Evolutionary conservation across 2,329 filamentous ascomycete genomes (phyloP).

Genomic region (Cylindrodendrum hubeiense): DNA sequence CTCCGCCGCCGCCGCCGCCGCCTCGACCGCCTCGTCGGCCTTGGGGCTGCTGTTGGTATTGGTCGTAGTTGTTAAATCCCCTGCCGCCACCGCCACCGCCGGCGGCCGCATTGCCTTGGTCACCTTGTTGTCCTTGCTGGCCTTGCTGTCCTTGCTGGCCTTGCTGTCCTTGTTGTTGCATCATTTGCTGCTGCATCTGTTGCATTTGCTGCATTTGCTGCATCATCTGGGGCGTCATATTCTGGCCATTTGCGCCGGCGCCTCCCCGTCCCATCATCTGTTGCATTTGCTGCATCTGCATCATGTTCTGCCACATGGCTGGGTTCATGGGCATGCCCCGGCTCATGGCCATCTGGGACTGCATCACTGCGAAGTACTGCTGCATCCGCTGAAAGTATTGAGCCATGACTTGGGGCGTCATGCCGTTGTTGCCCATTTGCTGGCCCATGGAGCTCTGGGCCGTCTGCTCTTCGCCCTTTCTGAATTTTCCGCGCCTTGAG

Average conservation of each 20-base stretch:
- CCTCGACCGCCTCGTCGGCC: slow-evolving; percentile 48
- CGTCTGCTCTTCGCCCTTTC: slow-evolving; percentile 64
- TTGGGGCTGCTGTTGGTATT: slow-evolving; percentile 62
- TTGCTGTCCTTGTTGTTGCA: slow-evolving; percentile 54
- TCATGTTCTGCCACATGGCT: slow-evolving; percentile 81
- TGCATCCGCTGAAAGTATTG: slow-evolving; percentile 99
- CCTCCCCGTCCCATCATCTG: slow-evolving; percentile 63
- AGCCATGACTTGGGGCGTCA: slow-evolving; percentile 98
- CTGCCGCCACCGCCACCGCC: slow-evolving; percentile 43
- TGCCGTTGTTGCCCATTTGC: slow-evolving; percentile 68
- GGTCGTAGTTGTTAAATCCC: slow-evolving; percentile 48
- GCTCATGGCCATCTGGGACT: slow-evolving; percentile 91
- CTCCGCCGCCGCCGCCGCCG: slow-evolving; percentile 42
- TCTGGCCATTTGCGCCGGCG: slow-evolving; percentile 50
- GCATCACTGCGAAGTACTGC: slow-evolving; percentile 95
- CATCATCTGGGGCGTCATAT: slow-evolving; percentile 67
- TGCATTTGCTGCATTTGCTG: slow-evolving; percentile 67
- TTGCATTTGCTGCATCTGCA: slow-evolving; percentile 81
- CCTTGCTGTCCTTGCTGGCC: too few species aligned
- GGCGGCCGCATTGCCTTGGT: slow-evolving; percentile 45
- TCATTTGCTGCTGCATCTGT: slow-evolving; percentile 56
- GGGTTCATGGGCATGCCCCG: slow-evolving; percentile 79
- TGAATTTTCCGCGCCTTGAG: slow-evolving; percentile 71
- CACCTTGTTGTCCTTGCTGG: too few species aligned
- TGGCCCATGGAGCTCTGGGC: slow-evolving; percentile 54